These are phyloP conservation scores for Didymella exigua DNA, from an alignment of 2,329 filamentous ascomycete species.

Conservation along the genomic window DNA sequence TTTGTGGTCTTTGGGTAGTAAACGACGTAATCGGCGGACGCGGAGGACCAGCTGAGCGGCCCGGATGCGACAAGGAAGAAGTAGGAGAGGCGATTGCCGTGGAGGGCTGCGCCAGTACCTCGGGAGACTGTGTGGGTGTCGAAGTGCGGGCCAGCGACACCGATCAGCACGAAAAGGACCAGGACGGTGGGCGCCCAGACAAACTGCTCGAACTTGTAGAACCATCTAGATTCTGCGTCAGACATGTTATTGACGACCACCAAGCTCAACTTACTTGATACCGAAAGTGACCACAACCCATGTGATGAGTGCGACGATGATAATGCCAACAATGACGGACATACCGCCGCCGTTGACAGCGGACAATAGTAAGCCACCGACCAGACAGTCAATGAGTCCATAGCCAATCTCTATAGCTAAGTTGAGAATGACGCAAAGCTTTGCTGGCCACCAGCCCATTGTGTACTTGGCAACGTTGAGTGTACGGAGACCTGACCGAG, in stretches of 20 bases:
- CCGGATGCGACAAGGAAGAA: constrained; percentile 69
- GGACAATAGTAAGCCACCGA: constrained; percentile 65
- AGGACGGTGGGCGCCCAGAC: constrained; percentile 34
- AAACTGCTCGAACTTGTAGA: constrained; percentile 35
- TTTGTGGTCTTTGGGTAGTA: constrained; percentile 64
- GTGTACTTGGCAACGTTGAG: constrained; percentile 57
- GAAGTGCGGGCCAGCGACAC: constrained; percentile 53
- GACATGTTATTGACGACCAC: background rate
- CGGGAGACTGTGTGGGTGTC: constrained; percentile 57
- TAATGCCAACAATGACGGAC: constrained; percentile 64
- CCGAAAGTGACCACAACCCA: constrained; percentile 34
- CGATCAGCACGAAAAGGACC: constrained; percentile 35
- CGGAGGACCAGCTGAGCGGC: constrained; percentile 65
- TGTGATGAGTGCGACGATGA: constrained; percentile 56
- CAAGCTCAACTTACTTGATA: constrained; percentile 15
- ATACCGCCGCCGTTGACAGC: constrained; percentile 62
- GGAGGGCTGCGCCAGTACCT: constrained; percentile 56
- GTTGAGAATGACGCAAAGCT: constrained; percentile 61
- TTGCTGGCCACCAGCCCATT: constrained; percentile 68
- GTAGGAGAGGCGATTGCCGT: constrained; percentile 66
- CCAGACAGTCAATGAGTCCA: constrained; percentile 62
- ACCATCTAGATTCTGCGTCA: constrained; percentile 12
- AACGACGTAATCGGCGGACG: constrained; percentile 68
- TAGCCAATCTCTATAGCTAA: constrained; percentile 64
- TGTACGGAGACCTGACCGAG: constrained; percentile 23